These are phyloP conservation scores for Apodospora peruviana DNA, from an alignment of 495 filamentous ascomycete species.

Conservation along the genomic window DNA sequence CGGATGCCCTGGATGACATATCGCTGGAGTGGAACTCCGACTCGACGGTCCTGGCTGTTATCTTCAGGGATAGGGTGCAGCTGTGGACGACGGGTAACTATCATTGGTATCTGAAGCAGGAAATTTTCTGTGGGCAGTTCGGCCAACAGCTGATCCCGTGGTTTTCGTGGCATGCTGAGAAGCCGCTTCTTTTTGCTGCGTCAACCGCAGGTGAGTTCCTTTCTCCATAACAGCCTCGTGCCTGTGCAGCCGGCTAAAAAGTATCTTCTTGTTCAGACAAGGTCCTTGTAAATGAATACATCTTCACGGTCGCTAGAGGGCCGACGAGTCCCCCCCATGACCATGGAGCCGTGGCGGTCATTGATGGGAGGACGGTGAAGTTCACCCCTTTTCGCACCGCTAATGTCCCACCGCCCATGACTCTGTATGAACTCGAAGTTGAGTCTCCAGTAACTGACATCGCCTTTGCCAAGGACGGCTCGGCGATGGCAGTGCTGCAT, in stretches of 20 bases:
- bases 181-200: conserved; percentile 58
- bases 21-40: conserved; percentile 81
- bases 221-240: not conserved
- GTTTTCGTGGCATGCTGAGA: conserved; percentile 77
- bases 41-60: conserved; percentile 82
- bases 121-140: conserved; percentile 50
- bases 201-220: conserved; percentile 34
- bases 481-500: conserved; percentile 68
- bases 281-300: conserved; percentile 62
- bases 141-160: conserved; percentile 1
- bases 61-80: conserved; percentile 68
- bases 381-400: conserved; percentile 77
- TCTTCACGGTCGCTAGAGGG: conserved; percentile 60
- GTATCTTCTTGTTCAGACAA: conserved; percentile 30
- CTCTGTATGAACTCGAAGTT: conserved; percentile 65
- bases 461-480: conserved; percentile 60
- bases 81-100: conserved; percentile 98
- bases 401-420: conserved; percentile 90
- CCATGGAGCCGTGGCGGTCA: conserved; percentile 75
- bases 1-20: conserved; percentile 53
- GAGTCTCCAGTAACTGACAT: conserved; percentile 65
- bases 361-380: conserved; percentile 78
- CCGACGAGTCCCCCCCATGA: conserved; percentile 68
- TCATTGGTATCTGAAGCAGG: conserved; percentile 97
- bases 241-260: conserved; percentile 11